Evolutionary conservation across 1,284 basidiomycete species (phyloP), one percentile per base, ranked within the genome.

Genomic region (Lentinus polychrous): DNA sequence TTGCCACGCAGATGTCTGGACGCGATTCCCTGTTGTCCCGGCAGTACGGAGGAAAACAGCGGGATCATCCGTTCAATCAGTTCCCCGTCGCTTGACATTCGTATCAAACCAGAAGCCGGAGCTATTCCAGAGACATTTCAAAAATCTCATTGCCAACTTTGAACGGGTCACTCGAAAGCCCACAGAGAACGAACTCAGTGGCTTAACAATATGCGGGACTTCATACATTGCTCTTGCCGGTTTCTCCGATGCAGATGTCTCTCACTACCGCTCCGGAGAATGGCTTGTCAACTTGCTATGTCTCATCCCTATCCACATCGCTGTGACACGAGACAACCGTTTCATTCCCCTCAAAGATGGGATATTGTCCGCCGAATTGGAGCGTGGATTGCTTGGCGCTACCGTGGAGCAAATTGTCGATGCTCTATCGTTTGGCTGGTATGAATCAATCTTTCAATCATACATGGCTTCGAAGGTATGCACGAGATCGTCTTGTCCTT

Each of bases 251-350:
- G 6, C 49, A 24, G 53, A 62, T 6, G 51, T 70, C 3, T 76
- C 73, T 3, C 53, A 55, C 8, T 73, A 74, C 56, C 63, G 61
- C n/a, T 65, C 68, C 0, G 80, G 81, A 18, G 78, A 83, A 60
- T 83, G 81, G 81, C 59, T 83, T 0, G 78, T 77, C 0, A 74
- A 81, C 11, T 57, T 83, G 6, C 53, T 83, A 0, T 83, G 81
- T 48, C 63, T 83, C 23, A 81, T 83, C 45, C 81, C 81, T 0
- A 80, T 83, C 18, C 81, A 82, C 37, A 66, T 83, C 27, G 79
- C 79, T 0, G 57, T 83, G 27, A 74, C 76, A 0, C 69, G 68
- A 12, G 77, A 81, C 35, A 82, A 82, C 50, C 64, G 76, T 0
- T 83, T 83, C 49, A 57, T 80, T 2, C 80, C 80, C 0, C 62